Base-by-base conservation (phyloP, 495 filamentous ascomycete species). In the Aspergillus diversus region DNA sequence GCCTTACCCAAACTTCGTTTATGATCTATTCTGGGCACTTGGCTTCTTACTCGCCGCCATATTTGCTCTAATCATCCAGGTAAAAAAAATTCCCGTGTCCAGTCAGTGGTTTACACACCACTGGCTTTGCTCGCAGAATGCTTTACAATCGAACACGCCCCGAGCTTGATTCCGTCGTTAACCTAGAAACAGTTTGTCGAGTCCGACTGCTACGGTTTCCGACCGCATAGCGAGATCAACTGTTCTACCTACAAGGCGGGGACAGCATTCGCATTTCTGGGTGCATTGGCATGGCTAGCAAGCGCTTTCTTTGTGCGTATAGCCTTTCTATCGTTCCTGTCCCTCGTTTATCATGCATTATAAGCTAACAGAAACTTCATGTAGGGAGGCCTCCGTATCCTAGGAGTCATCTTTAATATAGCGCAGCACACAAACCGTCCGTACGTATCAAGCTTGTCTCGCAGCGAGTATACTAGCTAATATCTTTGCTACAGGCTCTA, bases 1-100 rank as follows among this genome's bases (percentile, higher is more conserved):
- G 7, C 56, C 56, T 31, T 58, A 58, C 21, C 56, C 56, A 4
- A 58, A 47, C n/a, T 58, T 58, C 42, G 9, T 58, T 17, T 58
- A 46, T 32, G 56, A 58, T 32, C 31, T 47, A 11, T 43, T 58
- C 33, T 42, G 35, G 42, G 35, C 35, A 16, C 17, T 47, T 35
- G 56, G 17, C 21, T 58, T 31, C n/a, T n/a, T 32, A 15, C 7
- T 58, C 1, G 34, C 39, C 31, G 56, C 56, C 7, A 27, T 58
- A 6, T 58, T 58, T 58, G 35, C 56, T 32, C 15, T 58, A 0
- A 47, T 58, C 48, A 33, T 47, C 13, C 56, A 46, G 56, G 56
- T 58, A 46, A 5, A 15, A 15, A 15, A 55, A 27, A 27, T 27
- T 27, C 21, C 21, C 21, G 21, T 2, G 21, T 27, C 21, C 21